Evolutionary conservation across 1,284 basidiomycete genomes (phyloP), one percentile per base, ranked within the genome.

Genomic region (Athelia sp.): DNA sequence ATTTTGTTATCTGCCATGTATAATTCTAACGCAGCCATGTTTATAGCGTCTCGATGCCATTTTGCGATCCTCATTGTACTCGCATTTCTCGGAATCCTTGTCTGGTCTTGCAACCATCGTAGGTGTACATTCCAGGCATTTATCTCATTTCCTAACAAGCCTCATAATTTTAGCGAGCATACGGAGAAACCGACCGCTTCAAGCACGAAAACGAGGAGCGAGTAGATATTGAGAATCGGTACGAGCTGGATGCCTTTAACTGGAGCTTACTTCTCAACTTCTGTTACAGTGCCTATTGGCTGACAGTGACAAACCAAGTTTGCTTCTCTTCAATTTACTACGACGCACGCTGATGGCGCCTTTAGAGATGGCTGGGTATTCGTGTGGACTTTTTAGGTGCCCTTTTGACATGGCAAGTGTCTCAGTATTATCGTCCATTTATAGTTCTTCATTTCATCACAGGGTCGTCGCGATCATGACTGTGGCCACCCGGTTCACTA

Each of bases 1-100:
- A 36, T 23, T 38, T 46, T 34, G 21, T 31, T 23, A 47, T 47
- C 29, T 23, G 29, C 17, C 45, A n/a, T 29, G 52, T 4, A 46
- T 26, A n/a, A n/a, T n/a, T n/a, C n/a, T n/a, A n/a, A n/a, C n/a
- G n/a, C n/a, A n/a, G n/a, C n/a, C n/a, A n/a, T n/a, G n/a, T n/a
- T n/a, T n/a, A n/a, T n/a, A n/a, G n/a, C n/a, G n/a, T 31, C 38
- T 54, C 75, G 83, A 87, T 66, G 77, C 81, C 15, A 72, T 84
- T 15, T 57, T 86, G 34, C 73, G 82, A 19, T 78, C 78, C 1
- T 75, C 81, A 2, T 70, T 92, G n/a, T 93, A 94, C 62, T 83
- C 89, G 6, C 90, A 93, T 66, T 92, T 94, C 63, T 87, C 86
- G 45, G 95, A 98, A 68, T 87, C 86, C n/a, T 73, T 96, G 8